These are phyloP conservation scores for Manihot esculenta DNA, from an alignment of 441 rosid genomes.

Conservation along the genomic window DNA sequence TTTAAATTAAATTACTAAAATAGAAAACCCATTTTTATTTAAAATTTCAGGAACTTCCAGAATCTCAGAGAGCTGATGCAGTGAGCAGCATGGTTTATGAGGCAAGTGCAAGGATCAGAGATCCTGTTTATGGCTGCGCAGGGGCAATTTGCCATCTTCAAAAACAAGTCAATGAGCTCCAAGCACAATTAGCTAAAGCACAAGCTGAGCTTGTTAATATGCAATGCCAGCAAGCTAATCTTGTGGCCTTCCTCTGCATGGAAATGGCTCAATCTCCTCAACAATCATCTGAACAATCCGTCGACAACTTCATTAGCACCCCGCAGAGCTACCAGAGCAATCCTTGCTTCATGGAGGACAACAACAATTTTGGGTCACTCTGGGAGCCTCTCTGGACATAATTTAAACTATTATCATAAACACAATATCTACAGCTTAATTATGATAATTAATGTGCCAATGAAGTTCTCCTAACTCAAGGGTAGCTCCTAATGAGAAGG, in stretches of 20 bases:
- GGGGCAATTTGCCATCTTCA: constrained; percentile 61
- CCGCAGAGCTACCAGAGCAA: constrained; percentile 44
- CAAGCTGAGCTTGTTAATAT: constrained; percentile 53
- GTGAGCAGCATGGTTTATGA: constrained; percentile 78
- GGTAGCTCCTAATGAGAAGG: constrained; percentile 39
- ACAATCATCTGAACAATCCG: constrained; percentile 32
- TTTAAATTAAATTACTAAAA: no score
- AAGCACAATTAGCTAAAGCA: constrained; percentile 61
- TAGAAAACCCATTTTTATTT: background rate
- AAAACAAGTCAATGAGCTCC: constrained; percentile 57
- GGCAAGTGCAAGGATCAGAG: constrained; percentile 57
- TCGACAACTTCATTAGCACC: constrained; percentile 43
- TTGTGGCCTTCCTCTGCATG: constrained; percentile 49
- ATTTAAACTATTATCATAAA: constrained; percentile 12
- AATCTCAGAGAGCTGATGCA: constrained; percentile 60
- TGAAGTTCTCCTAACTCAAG: constrained; percentile 43
- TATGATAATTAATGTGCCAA: constrained; percentile 7
- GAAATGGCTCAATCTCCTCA: constrained; percentile 43
- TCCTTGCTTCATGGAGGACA: constrained; percentile 56
- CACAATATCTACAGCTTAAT: background rate
- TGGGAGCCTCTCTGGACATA: constrained; percentile 86
- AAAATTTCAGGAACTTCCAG: constrained; percentile 56
- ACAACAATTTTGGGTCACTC: constrained; percentile 35
- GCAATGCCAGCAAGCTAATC: constrained; percentile 55
- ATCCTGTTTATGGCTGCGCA: constrained; percentile 68